Evolutionary conservation across 306 rosid species (phyloP), one percentile per base, ranked within the genome.

Genomic region (Sicyos edulis): DNA sequence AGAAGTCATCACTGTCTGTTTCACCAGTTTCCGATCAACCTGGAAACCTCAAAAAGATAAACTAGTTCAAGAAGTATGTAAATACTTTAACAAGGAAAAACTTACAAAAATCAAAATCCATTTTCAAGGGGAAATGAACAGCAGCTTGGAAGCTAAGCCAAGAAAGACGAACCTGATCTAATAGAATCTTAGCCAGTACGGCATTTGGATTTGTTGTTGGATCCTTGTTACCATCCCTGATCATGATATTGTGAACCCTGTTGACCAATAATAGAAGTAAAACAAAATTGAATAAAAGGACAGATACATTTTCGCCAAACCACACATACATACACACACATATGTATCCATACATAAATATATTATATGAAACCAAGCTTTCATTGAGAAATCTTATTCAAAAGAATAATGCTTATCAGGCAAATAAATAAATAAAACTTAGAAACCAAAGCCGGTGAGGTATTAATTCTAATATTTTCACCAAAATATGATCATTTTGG

Each of bases 1-100:
- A 71, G 97, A 91, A 78, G 96, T 91, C 97, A 91, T 91, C 74
- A 91, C 96, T 14, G 96, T 91, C 77, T 91, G 96, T 63, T 88
- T 91, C 70, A 91, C 96, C 80, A 88, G 83, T 83, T 88, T 91
- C 80, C 95, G 86, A 57, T 91, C 96, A 72, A 91, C 87, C 96
- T 91, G 92, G 74, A 86, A 79, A 51, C 44, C 75, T 75, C 78
- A 78, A 79, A 64, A 86, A 61, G 59, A 49, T 74, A 51, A 34
- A 68, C 57, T 51, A 68, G 20, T 69, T 69, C 44, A 69, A 50
- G 13, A 50, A 0, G 22, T 47, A 42, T 1, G n/a, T 66, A 67
- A 47, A 21, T 67, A 34, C 22, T 24, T 67, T 0, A 0, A 22
- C 50, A 58, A 29, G 51, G 29, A 60, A 77, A 69, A 49, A n/a